These are phyloP conservation scores for Benincasa hispida DNA, from an alignment of 306 rosid genomes.

Conservation along the genomic window DNA sequence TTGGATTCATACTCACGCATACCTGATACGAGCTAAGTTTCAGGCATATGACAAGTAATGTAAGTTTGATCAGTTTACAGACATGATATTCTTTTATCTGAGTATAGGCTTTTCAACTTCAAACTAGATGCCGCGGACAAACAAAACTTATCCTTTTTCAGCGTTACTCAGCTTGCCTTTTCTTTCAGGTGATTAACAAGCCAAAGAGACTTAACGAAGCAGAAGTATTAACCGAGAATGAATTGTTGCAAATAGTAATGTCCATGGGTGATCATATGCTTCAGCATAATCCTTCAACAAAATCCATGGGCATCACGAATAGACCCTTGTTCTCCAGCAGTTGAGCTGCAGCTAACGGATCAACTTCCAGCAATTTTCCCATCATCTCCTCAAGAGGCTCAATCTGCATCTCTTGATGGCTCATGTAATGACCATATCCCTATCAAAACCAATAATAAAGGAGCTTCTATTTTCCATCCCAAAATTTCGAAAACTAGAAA, in stretches of 20 bases:
- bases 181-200: neutral
- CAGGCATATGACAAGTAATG: neutral
- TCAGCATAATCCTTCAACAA: conserved; percentile 29
- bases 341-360: conserved; percentile 44
- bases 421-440: conserved; percentile 82
- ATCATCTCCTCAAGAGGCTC: conserved; percentile 92
- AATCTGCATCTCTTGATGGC: conserved; percentile 34
- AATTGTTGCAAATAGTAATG: neutral
- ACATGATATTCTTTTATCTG: neutral
- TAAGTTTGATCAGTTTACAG: neutral
- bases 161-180: neutral
- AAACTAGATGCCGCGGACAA: neutral
- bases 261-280: neutral
- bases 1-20: neutral
- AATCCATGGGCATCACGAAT: conserved; percentile 42
- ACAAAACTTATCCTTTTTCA: neutral
- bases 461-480: neutral
- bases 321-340: conserved; percentile 69
- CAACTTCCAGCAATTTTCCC: conserved; percentile 61
- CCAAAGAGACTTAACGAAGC: neutral
- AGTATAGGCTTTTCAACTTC: neutral
- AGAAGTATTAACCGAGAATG: neutral
- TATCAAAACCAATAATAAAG: conserved; percentile 10
- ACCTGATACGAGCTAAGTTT: neutral
- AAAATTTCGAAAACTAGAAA: neutral